phyloP scores from a whole-genome alignment of 805 yeast species.

The Metahyphopichia silvanorum region DNA sequence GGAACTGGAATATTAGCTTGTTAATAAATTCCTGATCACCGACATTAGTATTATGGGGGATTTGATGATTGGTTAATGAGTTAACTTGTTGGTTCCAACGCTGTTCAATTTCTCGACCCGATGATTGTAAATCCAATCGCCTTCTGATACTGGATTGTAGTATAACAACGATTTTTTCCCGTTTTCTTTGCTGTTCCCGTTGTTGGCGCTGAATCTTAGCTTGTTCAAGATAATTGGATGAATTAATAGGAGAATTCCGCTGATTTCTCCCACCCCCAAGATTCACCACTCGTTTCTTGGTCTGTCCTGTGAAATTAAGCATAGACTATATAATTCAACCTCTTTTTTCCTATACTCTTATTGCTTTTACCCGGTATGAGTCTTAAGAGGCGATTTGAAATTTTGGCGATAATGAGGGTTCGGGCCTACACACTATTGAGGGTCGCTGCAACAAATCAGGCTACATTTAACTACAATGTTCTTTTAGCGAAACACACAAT shows the following conservation, averaged over 20 bases:
- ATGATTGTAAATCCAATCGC: slow-evolving; percentile 29
- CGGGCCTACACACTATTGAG: too few relatives aligned
- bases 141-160: slow-evolving; percentile 52
- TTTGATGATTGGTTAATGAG: slow-evolving; percentile 16
- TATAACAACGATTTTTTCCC: slow-evolving; percentile 44
- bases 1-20: slow-evolving; percentile 16
- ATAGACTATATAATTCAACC: too few relatives aligned
- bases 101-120: slow-evolving; percentile 15
- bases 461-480: too few relatives aligned
- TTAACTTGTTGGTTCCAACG: too few relatives aligned
- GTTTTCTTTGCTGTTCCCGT: slow-evolving; percentile 55
- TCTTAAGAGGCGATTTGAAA: too few relatives aligned
- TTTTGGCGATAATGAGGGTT: too few relatives aligned
- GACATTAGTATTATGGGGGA: slow-evolving; percentile 1
- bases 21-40: slow-evolving; percentile 20
- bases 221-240: slow-evolving; percentile 47
- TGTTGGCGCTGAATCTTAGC: slow-evolving; percentile 64
- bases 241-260: slow-evolving; percentile 23
- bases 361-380: too few relatives aligned
- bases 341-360: too few relatives aligned
- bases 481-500: too few relatives aligned
- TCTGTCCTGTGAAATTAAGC: slow-evolving; percentile 66
- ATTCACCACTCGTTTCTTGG: slow-evolving; percentile 61
- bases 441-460: too few relatives aligned
- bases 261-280: slow-evolving; percentile 47